Percentiles rank a stretch among this genome's conserved stretches.
Evolutionary conservation across 1,284 basidiomycete species (phyloP).

Genomic region (Laetiporus sulphureus): DNA sequence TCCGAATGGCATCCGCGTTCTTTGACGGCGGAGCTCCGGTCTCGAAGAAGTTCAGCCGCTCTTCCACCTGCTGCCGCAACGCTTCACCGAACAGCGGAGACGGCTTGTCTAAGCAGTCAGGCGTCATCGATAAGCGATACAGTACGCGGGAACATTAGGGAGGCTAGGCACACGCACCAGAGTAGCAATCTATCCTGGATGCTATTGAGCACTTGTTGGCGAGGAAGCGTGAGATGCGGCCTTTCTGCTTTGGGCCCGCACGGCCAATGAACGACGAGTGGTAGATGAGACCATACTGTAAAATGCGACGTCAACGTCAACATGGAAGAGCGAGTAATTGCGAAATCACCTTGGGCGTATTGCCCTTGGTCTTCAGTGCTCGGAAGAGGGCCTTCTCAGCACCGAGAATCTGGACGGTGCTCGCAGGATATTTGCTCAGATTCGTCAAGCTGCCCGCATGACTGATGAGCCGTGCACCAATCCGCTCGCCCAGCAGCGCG

Average conservation of each 20-base stretch:
- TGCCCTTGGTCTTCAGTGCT: constrained; percentile 97
- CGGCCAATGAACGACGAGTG: constrained; percentile 96
- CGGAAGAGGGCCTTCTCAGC: constrained; percentile 98
- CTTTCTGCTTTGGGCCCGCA: constrained; percentile 94
- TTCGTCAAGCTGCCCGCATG: constrained; percentile 98
- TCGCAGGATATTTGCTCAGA: constrained; percentile 97
- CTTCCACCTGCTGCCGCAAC: constrained; percentile 90
- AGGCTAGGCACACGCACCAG: constrained; percentile 44
- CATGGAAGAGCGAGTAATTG: neutral
- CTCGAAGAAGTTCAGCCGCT: constrained; percentile 94
- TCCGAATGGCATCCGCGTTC: constrained; percentile 85
- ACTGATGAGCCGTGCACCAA: constrained; percentile 92
- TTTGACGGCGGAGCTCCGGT: constrained; percentile 78
- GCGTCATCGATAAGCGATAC: neutral
- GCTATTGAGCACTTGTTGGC: constrained; percentile 99
- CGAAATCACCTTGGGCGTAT: constrained; percentile 84
- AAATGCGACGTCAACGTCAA: neutral
- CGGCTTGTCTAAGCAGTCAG: constrained; percentile 57
- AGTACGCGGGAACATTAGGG: neutral
- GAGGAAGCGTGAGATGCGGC: constrained; percentile 94
- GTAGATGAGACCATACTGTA: constrained; percentile 87
- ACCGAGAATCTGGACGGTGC: constrained; percentile 96
- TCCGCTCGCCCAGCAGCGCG: constrained; percentile 91
- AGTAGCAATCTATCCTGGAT: constrained; percentile 95
- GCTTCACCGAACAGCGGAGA: constrained; percentile 95